Base-by-base conservation (phyloP, 179 eudicot species). In the Gypsophila paniculata region DNA sequence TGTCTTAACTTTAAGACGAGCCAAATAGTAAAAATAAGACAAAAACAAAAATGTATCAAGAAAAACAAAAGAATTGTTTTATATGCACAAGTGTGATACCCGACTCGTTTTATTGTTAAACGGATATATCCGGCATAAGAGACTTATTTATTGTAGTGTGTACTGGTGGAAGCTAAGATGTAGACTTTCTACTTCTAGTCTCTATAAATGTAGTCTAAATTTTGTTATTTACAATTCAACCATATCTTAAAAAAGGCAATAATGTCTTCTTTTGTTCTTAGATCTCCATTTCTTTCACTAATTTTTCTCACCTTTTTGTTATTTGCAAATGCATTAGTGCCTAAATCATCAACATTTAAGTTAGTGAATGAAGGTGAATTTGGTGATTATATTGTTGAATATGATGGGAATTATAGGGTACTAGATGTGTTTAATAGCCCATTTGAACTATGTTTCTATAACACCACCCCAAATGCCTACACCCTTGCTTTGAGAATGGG, bases 401-500 rank as follows among this genome's bases (percentile, higher is more conserved):
- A 88, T 39, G 79, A 63, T 18, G 89, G 77, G 0, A 76, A 57
- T 68, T 86, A 88, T 22, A 85, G 87, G 15, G 38, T 83, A 4
- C 32, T 85, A 21, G 15, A 70, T 39, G 18, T 85, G 2, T 83
- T 54, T 58, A 60, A 18, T 3, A 79, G 76, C 32, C 86, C 87
- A 0, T 89, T 89, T 57, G 77, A 80, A 57, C 74, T 80, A 44
- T 76, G 79, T 19, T 80, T 80, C 21, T 80, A 80, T 7, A 80
- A 80, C 77, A 76, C 83, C 13, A 76, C 83, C 34, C 80, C 80
- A 34, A 80, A 76, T 72, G 74, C 80, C n/a, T 80, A 73, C 75
- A 80, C 83, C 39, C 79, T 80, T 36, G 74, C 77, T 22, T 71
- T 77, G 70, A 76, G 95, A 78, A 79, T 83, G 80, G 93, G 90